Evolutionary conservation across 106 monocot genomes (phyloP).

Genomic region (Acorus gramineus): DNA sequence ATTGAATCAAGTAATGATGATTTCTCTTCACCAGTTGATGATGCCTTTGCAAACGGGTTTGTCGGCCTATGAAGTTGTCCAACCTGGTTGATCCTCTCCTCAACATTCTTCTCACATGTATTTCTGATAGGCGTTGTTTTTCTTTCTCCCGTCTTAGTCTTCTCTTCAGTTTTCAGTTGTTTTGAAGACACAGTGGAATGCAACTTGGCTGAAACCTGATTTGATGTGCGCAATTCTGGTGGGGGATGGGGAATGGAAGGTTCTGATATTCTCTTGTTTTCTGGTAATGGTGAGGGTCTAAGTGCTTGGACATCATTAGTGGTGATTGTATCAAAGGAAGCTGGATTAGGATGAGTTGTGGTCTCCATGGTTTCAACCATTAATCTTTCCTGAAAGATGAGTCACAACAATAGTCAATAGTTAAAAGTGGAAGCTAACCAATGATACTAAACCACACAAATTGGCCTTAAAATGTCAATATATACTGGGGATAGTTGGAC

Average conservation of each 20-base stretch:
- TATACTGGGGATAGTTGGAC: neutral
- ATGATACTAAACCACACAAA: too few species aligned
- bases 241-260: slow-evolving; percentile 2
- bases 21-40: slow-evolving; percentile 22
- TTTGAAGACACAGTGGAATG: slow-evolving; percentile 10
- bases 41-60: slow-evolving; percentile 49
- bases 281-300: neutral
- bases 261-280: slow-evolving; percentile 3
- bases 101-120: neutral
- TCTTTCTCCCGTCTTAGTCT: slow-evolving; percentile 2
- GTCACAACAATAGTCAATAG: too few species aligned
- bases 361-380: slow-evolving; percentile 10
- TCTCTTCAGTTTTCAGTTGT: slow-evolving; percentile 15
- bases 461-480: neutral
- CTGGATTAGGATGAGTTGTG: neutral
- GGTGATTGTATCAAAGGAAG: neutral
- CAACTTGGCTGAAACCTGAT: too few species aligned
- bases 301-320: neutral
- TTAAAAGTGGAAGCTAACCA: too few species aligned
- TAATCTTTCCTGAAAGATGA: slow-evolving; percentile 52
- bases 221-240: neutral
- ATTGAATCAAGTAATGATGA: slow-evolving; percentile 62
- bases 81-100: neutral
- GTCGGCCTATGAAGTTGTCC: slow-evolving; percentile 8
- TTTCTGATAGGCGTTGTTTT: neutral